These are phyloP conservation scores for Saccharomycopsis hybrid DNA, from an alignment of 1,139 yeast genomes.

Conservation along the genomic window DNA sequence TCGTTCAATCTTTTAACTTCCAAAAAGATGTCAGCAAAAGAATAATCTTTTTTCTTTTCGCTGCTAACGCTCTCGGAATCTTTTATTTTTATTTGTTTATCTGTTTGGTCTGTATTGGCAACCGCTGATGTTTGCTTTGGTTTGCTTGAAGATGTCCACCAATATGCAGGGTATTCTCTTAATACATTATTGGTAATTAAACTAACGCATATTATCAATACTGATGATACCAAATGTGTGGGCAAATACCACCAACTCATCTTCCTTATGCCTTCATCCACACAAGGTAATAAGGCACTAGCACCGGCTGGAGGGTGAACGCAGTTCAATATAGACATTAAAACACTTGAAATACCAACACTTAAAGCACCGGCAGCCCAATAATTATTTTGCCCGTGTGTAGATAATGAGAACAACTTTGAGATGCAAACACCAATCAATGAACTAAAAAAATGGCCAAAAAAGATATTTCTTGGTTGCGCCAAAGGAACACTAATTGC, in stretches of 20 bases:
- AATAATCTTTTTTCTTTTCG: no score
- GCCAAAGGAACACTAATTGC: constrained; percentile 53
- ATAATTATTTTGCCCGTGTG: constrained; percentile 37
- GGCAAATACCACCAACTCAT: constrained; percentile 71
- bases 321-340: constrained; percentile 52
- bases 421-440: constrained; percentile 49
- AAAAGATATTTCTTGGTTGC: constrained; percentile 55
- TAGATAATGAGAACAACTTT: constrained; percentile 44
- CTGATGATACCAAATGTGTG: constrained; percentile 45
- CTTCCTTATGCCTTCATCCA: constrained; percentile 39
- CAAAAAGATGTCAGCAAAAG: no score
- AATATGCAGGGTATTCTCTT: constrained; percentile 50
- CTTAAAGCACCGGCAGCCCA: constrained; percentile 60
- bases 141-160: constrained; percentile 40
- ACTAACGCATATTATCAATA: constrained; percentile 47
- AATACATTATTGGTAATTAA: constrained; percentile 50
- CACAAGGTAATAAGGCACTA: constrained; percentile 53
- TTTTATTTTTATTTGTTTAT: no score
- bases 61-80: no score
- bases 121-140: no score
- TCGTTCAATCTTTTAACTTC: no score
- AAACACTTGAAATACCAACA: constrained; percentile 49
- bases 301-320: constrained; percentile 78
- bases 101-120: no score
- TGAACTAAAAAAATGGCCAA: constrained; percentile 52